Percentiles rank a stretch among this genome's conserved stretches.
phyloP scores from a whole-genome alignment of 1,284 basidiomycete genomes.

The Trametes pubescens region DNA sequence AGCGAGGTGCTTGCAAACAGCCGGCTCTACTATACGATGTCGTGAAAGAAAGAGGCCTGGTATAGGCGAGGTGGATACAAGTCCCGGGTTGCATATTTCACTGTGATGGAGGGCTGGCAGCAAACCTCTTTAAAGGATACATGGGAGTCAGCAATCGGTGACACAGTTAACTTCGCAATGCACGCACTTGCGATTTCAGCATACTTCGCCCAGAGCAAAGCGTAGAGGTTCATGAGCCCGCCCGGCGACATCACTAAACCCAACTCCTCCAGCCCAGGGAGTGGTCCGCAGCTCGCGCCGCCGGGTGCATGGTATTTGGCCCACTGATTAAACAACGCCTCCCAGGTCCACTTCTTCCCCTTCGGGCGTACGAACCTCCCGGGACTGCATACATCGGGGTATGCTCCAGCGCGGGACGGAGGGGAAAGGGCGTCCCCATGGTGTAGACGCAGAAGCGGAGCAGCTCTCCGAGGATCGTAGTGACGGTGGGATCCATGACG shows the following conservation, averaged over 20 bases:
- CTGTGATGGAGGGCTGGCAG: too few species aligned
- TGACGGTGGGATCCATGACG: too few species aligned
- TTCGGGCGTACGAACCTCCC: not conserved
- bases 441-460: not conserved
- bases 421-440: not conserved
- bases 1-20: too few species aligned
- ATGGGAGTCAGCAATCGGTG: too few species aligned
- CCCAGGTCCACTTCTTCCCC: slow-evolving; percentile 5
- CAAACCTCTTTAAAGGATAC: too few species aligned
- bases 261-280: not conserved
- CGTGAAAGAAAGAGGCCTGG: too few species aligned
- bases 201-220: not conserved
- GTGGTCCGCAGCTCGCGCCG: not conserved
- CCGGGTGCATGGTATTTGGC: not conserved
- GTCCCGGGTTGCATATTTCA: too few species aligned
- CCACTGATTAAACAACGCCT: not conserved
- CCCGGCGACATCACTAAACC: not conserved
- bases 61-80: too few species aligned
- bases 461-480: not conserved
- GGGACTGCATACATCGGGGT: not conserved
- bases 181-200: too few species aligned
- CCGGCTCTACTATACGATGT: too few species aligned
- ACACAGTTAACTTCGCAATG: too few species aligned
- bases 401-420: not conserved
- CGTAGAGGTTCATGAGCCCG: not conserved